Base-by-base conservation (phyloP, 169 alveolate genomes). In the Plasmodium knowlesi region DNA sequence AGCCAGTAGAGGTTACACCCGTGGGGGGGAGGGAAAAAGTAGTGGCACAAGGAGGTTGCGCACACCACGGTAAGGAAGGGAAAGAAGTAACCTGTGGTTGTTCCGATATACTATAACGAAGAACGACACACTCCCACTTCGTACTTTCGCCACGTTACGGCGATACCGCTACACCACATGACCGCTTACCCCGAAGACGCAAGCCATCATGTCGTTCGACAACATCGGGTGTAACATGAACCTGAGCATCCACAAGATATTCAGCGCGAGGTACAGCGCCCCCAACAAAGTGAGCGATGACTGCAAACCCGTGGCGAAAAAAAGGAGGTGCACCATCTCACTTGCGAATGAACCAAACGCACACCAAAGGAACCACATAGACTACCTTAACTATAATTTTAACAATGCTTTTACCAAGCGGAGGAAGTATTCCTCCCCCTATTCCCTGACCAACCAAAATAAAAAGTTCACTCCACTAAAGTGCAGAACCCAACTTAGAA, bases 301-400 rank as follows among this genome's bases (percentile, higher is more conserved):
- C 3, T 71, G 43, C 32, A 74, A 73, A 85, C 86, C 84, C 3
- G 79, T 39, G 41, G 28, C 41, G n/a, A 85, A 78, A 37, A 85
- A 85, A 37, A 74, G 93, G 61, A 73, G 93, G 67, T 85, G 93
- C 46, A 85, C 93, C 4, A 25, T 85, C n/a, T 19, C 93, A 32
- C 12, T 53, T 53, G 71, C 43, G 37, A 39, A 28, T 54, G 93
- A 85, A 54, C 76, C 61, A 6, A 76, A 30, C 14, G 16, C 70
- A 14, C 22, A n/a, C 9, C 85, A 50, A 19, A 85, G 81, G 28
- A 74, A 73, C 61, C 32, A 10, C 54, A 76, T 46, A 50, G 93
- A 85, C 16, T 85, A 46, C 61, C 37, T 85, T 19, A 85, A 74
- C 67, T 85, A 85, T 22, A 85, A 85, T 25, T 85, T 85, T 50